phyloP scores from a whole-genome alignment of 1,284 basidiomycete genomes.

The Porodaedalea pini region DNA sequence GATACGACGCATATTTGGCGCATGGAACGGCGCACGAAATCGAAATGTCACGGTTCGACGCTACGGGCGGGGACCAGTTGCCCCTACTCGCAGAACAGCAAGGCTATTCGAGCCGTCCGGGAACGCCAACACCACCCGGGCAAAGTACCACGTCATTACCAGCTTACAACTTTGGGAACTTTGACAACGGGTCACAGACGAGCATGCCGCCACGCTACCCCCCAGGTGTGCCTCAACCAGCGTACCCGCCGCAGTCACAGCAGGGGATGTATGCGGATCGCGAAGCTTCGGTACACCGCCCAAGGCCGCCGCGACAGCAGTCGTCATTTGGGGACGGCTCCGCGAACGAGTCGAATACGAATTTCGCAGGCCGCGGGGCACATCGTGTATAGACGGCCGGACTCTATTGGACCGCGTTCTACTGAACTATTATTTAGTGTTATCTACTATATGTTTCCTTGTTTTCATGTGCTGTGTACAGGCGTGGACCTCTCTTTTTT shows the following conservation, averaged over 20 bases:
- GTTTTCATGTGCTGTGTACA: conserved; percentile 8
- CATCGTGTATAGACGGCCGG: conserved; percentile 10
- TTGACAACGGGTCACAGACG: conserved; percentile 4
- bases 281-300: conserved; percentile 32
- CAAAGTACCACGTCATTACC: conserved; percentile 14
- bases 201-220: conserved; percentile 7
- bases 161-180: conserved; percentile 8
- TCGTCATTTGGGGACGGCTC: background rate
- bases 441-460: conserved; percentile 3
- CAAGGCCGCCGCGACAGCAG: conserved; percentile 22
- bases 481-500: background rate
- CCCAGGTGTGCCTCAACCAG: conserved; percentile 20
- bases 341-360: background rate
- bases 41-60: conserved; percentile 53
- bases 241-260: conserved; percentile 13
- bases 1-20: conserved; percentile 56
- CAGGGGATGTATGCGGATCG: conserved; percentile 25
- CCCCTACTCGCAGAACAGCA: conserved; percentile 44
- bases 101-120: conserved; percentile 1
- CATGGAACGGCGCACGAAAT: conserved; percentile 44
- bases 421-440: conserved; percentile 4
- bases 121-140: conserved; percentile 4
- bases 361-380: conserved; percentile 18
- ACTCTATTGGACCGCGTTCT: background rate
- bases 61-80: conserved; percentile 44